Evolutionary conservation across 2,329 filamentous ascomycete genomes (phyloP).

Genomic region (Cadophora malorum): DNA sequence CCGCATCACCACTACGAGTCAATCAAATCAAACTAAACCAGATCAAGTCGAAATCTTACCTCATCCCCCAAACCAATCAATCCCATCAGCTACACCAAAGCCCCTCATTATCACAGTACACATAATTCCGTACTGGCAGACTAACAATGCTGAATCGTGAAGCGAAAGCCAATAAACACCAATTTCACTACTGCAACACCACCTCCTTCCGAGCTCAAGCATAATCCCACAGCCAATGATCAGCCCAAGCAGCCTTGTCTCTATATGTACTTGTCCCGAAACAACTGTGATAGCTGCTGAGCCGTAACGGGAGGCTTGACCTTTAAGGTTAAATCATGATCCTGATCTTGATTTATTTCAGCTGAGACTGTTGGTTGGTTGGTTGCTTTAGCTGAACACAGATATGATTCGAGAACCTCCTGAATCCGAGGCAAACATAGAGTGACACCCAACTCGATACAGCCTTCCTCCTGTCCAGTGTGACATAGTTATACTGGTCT

Average conservation of each 20-base stretch:
- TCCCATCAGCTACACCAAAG: background rate
- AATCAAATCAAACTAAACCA: background rate
- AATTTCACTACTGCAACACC: conserved; percentile 3
- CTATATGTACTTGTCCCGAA: background rate
- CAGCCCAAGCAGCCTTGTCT: background rate
- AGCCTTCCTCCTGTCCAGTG: background rate
- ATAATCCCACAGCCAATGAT: conserved; percentile 1
- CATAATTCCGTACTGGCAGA: background rate
- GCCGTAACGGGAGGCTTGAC: background rate
- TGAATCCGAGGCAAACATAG: background rate
- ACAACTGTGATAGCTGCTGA: background rate
- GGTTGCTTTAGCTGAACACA: background rate
- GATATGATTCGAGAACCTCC: background rate
- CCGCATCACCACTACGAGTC: background rate
- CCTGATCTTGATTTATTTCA: background rate
- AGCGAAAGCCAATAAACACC: conserved; percentile 1
- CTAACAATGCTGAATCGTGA: background rate
- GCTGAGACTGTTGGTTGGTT: background rate
- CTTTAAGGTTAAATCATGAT: conserved; percentile 10
- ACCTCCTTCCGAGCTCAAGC: background rate
- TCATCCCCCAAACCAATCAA: conserved; percentile 5
- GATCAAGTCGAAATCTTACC: background rate
- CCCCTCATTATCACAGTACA: background rate
- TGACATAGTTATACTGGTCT: background rate
- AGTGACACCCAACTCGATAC: background rate